A percentile compares a stretch with the other conserved stretches of the same genome.
Evolutionary conservation across 192 early-diverging fungal genomes (phyloP).

Genomic region (Coemansia asiatica): DNA sequence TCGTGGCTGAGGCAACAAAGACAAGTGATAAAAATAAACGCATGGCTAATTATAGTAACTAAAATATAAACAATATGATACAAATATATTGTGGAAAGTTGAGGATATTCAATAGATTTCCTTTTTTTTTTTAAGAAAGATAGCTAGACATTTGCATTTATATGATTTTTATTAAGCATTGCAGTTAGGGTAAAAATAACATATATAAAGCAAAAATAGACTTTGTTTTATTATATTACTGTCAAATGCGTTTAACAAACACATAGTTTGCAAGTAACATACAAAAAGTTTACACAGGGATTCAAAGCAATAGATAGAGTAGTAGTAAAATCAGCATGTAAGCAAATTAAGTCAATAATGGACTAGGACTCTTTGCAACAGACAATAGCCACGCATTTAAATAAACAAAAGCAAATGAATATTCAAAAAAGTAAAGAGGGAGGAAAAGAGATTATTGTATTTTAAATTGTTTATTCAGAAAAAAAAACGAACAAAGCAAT

Average conservation of each 20-base stretch:
- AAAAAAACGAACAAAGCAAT: neutral
- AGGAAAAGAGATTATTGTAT: neutral
- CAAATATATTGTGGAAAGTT: no score
- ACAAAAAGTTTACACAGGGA: neutral
- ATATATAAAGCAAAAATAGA: neutral
- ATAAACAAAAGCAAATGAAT: neutral
- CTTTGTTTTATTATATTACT: neutral
- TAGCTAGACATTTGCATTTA: neutral
- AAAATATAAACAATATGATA: neutral
- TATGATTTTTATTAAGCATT: conserved; percentile 5
- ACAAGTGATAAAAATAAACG: conserved; percentile 18
- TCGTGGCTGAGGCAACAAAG: conserved; percentile 9
- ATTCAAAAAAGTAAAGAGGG: neutral
- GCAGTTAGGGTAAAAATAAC: no score
- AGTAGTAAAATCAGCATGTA: neutral
- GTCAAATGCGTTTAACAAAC: neutral
- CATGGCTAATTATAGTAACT: conserved; percentile 11
- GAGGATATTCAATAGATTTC: no score
- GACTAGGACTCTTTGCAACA: neutral
- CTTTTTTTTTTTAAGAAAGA: no score
- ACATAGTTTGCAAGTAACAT: neutral
- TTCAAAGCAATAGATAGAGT: neutral
- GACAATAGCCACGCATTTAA: neutral
- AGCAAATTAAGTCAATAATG: neutral
- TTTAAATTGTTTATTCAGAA: neutral